phyloP scores from a whole-genome alignment of 108 stramenopile genomes.

The Pseudonitzschia delicatissima region DNA sequence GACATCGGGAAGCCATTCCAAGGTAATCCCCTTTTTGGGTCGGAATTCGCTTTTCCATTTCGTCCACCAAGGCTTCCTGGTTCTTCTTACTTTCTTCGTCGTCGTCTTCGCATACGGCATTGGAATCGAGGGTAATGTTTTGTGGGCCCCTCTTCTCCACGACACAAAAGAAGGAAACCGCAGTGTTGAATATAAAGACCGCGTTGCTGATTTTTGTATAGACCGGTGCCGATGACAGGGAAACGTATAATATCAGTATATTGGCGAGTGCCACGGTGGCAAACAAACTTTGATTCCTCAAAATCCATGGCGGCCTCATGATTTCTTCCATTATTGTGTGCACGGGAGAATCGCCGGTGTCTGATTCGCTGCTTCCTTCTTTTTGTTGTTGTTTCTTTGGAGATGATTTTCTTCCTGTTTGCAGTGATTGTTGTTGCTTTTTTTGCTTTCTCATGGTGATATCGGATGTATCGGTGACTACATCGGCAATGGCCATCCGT shows the following conservation, averaged over 20 bases:
- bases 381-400: background rate
- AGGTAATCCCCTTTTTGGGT: background rate
- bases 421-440: background rate
- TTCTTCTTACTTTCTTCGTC: background rate
- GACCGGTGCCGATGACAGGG: background rate
- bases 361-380: background rate
- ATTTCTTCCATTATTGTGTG: background rate
- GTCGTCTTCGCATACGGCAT: background rate
- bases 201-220: constrained; percentile 8
- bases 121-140: background rate
- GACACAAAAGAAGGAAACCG: constrained; percentile 4
- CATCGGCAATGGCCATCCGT: constrained; percentile 15
- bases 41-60: constrained; percentile 9
- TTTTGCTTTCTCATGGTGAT: background rate
- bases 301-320: constrained; percentile 9
- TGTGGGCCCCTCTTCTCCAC: constrained; percentile 1
- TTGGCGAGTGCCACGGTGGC: background rate
- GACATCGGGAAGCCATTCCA: constrained; percentile 12
- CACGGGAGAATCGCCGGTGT: background rate
- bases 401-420: background rate
- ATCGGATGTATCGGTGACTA: constrained; percentile 2
- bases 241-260: background rate
- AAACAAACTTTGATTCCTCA: constrained; percentile 7
- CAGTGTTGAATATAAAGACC: constrained; percentile 8
- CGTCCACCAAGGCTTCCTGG: constrained; percentile 5